A percentile compares a stretch with the other conserved stretches of the same genome.
Conservation (phyloP, 78 protist genomes). For the Dictyostelium brefeldianum region DNA sequence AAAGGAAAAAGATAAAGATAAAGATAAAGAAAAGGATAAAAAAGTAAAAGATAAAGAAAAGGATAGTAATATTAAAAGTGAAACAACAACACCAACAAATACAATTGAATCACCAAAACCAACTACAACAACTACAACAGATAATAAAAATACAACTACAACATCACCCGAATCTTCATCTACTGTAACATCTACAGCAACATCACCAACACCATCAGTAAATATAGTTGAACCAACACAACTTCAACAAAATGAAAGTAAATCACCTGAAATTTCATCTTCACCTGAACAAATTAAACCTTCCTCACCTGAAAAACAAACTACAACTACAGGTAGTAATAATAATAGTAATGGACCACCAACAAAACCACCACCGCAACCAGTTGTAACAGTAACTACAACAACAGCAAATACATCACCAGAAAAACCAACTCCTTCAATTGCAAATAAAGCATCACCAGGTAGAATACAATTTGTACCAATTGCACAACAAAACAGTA, state of each 20-base stretch:
- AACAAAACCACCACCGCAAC: neutral
- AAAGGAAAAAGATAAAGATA: neutral
- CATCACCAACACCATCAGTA: neutral
- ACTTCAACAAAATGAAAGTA: neutral
- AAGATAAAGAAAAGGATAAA: neutral
- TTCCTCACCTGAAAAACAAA: neutral
- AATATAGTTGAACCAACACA: neutral
- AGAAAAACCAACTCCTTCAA: neutral
- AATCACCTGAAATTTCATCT: too few species aligned
- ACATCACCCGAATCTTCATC: neutral
- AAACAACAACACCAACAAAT: neutral
- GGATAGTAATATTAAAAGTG: neutral
- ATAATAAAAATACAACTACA: neutral
- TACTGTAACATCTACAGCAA: neutral
- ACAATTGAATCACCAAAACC: neutral
- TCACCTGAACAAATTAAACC: neutral
- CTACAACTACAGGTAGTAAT: too few species aligned
- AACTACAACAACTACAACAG: neutral
- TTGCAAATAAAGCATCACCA: neutral
- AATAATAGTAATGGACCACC: neutral
- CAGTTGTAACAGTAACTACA: neutral
- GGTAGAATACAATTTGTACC: neutral
- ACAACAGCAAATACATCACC: neutral
- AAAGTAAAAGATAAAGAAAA: neutral
- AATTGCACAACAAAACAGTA: neutral